These are phyloP conservation scores for Chaetomiaceae sp. DNA, from an alignment of 2,329 filamentous ascomycete genomes.

Conservation along the genomic window DNA sequence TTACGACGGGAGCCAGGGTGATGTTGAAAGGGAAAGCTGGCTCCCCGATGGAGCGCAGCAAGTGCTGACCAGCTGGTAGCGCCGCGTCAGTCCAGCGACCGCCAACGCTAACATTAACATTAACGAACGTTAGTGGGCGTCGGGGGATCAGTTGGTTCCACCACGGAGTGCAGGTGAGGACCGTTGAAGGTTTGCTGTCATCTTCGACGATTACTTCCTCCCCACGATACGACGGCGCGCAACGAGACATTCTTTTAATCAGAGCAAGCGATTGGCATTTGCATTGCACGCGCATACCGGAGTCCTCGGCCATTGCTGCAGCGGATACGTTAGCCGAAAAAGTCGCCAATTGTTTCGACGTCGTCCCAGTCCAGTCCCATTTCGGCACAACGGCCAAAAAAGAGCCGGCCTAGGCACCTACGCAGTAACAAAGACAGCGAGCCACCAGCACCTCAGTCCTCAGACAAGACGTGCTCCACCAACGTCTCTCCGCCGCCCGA, in stretches of 20 bases:
- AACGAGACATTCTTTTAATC: too few relatives aligned
- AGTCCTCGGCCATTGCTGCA: too few relatives aligned
- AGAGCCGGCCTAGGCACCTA: too few relatives aligned
- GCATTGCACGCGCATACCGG: not conserved
- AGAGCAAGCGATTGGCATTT: not conserved
- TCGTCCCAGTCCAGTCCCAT: not conserved
- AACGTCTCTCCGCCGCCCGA: not conserved
- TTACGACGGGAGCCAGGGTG: not conserved
- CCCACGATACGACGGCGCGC: too few relatives aligned
- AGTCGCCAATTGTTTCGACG: not conserved
- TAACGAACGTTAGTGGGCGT: too few relatives aligned
- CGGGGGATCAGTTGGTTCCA: too few relatives aligned
- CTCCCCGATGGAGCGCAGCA: not conserved
- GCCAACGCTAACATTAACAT: too few relatives aligned
- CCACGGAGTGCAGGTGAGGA: constrained; percentile 3
- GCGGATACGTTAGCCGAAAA: not conserved
- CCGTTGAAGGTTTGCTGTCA: constrained; percentile 20
- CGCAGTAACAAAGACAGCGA: not conserved
- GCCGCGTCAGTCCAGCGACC: constrained; percentile 19
- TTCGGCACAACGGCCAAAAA: too few relatives aligned
- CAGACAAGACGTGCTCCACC: not conserved
- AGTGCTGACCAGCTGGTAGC: constrained; percentile 16
- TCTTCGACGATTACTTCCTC: constrained; percentile 10
- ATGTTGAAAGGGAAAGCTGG: not conserved
- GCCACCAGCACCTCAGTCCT: not conserved